Evolutionary conservation across 164 flowering plant species (phyloP).

Genomic region (Tetrastigma voinierianum): DNA sequence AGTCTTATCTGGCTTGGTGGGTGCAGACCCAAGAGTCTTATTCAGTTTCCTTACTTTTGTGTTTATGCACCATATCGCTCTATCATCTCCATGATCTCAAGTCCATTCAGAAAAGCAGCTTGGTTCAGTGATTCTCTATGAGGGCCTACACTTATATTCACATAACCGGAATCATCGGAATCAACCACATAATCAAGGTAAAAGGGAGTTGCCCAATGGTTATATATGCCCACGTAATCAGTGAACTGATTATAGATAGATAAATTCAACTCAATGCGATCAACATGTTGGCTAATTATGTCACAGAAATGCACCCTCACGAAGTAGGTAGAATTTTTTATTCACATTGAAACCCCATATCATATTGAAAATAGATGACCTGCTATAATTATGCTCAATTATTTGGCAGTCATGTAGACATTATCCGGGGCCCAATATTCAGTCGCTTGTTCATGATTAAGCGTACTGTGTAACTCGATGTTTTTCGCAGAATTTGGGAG

Average conservation of each 20-base stretch:
- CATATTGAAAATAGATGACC: conserved; percentile 15
- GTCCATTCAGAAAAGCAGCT: conserved; percentile 17
- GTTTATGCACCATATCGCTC: background rate
- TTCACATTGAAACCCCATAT: conserved; percentile 41
- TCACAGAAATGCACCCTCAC: conserved; percentile 49
- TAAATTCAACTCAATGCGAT: conserved; percentile 17
- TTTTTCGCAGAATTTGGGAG: conserved; percentile 13
- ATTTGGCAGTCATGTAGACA: conserved; percentile 43
- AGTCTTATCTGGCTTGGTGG: no score
- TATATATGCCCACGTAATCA: background rate
- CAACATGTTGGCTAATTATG: conserved; percentile 11
- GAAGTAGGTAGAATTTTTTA: conserved; percentile 17
- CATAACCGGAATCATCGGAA: conserved; percentile 34
- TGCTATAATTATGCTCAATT: conserved; percentile 8
- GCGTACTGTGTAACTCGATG: background rate
- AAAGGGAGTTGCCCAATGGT: conserved; percentile 21
- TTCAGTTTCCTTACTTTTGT: no score
- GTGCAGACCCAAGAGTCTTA: no score
- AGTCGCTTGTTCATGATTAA: conserved; percentile 2
- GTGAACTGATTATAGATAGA: conserved; percentile 19
- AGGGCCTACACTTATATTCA: conserved; percentile 40
- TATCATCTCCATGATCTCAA: conserved; percentile 12
- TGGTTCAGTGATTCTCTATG: background rate
- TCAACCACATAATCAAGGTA: conserved; percentile 33
- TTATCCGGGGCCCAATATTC: conserved; percentile 33